Base-by-base conservation (phyloP, 306 rosid genomes). In the Geum urbanum region DNA sequence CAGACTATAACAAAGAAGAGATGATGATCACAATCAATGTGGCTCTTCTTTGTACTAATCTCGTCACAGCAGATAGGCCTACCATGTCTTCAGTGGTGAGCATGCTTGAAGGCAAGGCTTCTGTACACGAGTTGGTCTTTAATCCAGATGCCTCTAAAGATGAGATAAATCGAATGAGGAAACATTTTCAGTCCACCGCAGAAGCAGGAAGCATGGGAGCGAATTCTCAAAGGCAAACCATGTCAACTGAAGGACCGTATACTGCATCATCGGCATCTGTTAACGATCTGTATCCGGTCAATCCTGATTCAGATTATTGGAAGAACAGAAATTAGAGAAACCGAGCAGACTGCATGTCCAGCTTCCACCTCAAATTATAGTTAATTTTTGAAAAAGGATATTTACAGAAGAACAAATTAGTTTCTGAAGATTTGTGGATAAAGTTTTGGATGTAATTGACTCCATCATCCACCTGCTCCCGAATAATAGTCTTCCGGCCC, bases 11-110 rank as follows among this genome's bases (percentile, higher is more conserved):
- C 51, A 19, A 68, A 63, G 68, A 54, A 46, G 86, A 81, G 27
- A 70, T 63, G 15, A 43, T 76, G 71, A 14, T 53, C 14, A 67
- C 81, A 61, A 81, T 84, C 52, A 59, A 76, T 14, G 64, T 76
- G 14, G 84, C 82, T 62, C 73, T 84, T 9, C 78, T 65, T 11
- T 84, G 88, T 72, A 24, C 82, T 2, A 74, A 76, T 62, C 67
- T 51, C 19, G 62, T 67, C 32, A 27, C 86, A 24, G 47, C 88
- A 7, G 46, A 12, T 9, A 78, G 86, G 72, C 82, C 86, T 32
- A 5, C 66, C 4, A 84, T 84, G 86, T 84, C 86, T 13, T 55
- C 63, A 1, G 86, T 76, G 48, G 84, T 84, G 69, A 73, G 86
- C 74, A 76, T 84, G 75, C 76, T 84, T n/a, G 86, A 81, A 67